Evolutionary conservation across 257 asterid species (phyloP), one percentile per base, ranked within the genome.

Genomic region (Linaria vulgaris): DNA sequence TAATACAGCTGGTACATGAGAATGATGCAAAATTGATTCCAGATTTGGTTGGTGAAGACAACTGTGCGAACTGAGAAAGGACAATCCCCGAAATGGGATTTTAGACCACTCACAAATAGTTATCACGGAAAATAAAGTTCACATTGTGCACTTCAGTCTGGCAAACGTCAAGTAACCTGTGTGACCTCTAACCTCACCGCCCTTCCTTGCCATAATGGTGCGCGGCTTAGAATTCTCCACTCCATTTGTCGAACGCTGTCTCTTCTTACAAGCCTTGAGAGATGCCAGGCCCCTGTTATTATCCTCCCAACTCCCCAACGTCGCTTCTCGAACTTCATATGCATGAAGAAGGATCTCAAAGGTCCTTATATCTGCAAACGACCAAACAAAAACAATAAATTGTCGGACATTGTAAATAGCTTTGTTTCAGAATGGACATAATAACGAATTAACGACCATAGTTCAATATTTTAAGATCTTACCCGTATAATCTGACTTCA

Each of bases 141-240:
- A 85, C 47, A 61, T 24, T 20, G 50, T 24, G 74, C 96, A 85
- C 38, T 74, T 72, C 56, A 87, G 91, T 75, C 96, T 78, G 0
- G 97, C 99, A 74, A 92, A 92, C 46, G 99, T 92, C 84, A 92
- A 79, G 59, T 85, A 92, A 58, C 99, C 97, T 0, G 99, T 87
- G 30, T 92, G 99, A 58, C 99, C 99, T 75, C 91, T 85, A 30
- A 88, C 77, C 66, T 87, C 99, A 9, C 91, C 80, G n/a, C 66
- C 76, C 51, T 87, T 87, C 70, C 80, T 81, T n/a, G 91, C 92
- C 81, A 76, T 52, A 24, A 83, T 59, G 0, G 70, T 47, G 27
- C 77, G 72, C 69, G 88, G 73, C 65, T n/a, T 69, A 15, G 83
- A 66, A 25, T 70, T 61, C 45, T 84, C 95, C 22, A 49, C 56